Conservation (phyloP, 1,284 basidiomycete species). For the Testicularia cyperi region DNA sequence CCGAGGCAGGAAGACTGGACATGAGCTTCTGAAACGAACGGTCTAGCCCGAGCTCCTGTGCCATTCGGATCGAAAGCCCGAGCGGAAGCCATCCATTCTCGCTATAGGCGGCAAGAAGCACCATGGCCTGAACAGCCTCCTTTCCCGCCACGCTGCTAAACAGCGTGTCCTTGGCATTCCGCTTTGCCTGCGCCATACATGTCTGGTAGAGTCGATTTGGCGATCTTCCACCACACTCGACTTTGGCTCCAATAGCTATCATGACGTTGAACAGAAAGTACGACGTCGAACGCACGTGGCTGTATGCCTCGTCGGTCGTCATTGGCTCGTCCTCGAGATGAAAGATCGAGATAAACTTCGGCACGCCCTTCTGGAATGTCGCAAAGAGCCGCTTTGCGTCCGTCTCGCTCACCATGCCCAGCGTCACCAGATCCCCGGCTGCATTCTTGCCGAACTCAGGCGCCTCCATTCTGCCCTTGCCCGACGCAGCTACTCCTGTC, state of each 20-base stretch:
- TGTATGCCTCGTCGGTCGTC: constrained; percentile 72
- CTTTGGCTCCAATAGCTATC: constrained; percentile 84
- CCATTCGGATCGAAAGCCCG: constrained; percentile 91
- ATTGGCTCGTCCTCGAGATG: constrained; percentile 90
- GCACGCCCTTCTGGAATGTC: constrained; percentile 57
- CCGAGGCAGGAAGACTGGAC: constrained; percentile 7
- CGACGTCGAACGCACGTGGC: constrained; percentile 74
- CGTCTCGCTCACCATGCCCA: constrained; percentile 71
- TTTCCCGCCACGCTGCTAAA: constrained; percentile 89
- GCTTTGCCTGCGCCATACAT: constrained; percentile 87
- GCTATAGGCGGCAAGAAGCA: constrained; percentile 86
- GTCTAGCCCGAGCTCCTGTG: constrained; percentile 85
- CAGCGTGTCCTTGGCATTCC: constrained; percentile 84
- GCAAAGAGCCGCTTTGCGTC: constrained; percentile 66
- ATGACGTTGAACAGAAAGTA: constrained; percentile 91
- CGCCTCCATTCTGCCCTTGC: constrained; percentile 26
- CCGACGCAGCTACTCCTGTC: background rate
- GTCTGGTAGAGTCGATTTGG: constrained; percentile 81
- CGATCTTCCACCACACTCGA: constrained; percentile 81
- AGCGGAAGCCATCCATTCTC: constrained; percentile 90
- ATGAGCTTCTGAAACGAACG: constrained; percentile 83
- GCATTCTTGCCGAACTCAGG: constrained; percentile 21
- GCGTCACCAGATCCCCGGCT: constrained; percentile 25
- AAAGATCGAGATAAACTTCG: constrained; percentile 89
- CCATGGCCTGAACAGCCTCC: constrained; percentile 91